A percentile compares a stretch with the other conserved stretches of the same genome.
These are phyloP conservation scores for Ceratocystis smalleyi DNA, from an alignment of 2,329 filamentous ascomycete genomes.

Conservation along the genomic window DNA sequence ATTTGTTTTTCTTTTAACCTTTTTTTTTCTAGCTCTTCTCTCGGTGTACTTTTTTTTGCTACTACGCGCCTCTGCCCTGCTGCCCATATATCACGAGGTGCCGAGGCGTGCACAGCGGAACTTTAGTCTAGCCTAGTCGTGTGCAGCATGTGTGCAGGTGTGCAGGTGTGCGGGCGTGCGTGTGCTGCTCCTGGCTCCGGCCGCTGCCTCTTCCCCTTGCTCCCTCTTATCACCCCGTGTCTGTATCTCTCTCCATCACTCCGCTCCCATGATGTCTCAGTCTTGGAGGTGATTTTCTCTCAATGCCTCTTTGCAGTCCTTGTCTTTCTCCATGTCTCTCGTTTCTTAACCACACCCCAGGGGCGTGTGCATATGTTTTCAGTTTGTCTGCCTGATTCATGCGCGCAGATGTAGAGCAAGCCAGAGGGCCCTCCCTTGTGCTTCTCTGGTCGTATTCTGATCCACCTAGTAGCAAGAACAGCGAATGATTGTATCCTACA, in stretches of 20 bases:
- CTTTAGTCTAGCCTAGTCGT: background rate
- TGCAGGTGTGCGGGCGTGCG: too few species aligned
- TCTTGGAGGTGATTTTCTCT: background rate
- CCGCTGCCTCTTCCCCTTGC: background rate
- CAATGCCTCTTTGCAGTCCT: background rate
- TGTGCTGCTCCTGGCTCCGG: background rate
- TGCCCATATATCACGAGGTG: background rate
- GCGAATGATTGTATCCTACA: background rate
- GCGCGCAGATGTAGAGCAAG: too few species aligned
- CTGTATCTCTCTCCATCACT: background rate
- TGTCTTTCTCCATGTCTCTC: background rate
- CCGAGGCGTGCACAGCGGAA: background rate
- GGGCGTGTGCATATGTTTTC: background rate
- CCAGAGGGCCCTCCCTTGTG: background rate
- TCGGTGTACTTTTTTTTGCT: background rate
- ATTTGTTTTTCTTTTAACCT: background rate
- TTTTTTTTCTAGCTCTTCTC: too few species aligned
- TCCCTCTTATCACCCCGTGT: background rate
- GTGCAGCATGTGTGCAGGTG: background rate
- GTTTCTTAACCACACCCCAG: background rate
- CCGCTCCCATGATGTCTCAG: background rate
- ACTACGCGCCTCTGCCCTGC: background rate
- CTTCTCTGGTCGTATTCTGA: background rate
- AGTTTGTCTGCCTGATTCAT: too few species aligned
- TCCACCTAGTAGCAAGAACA: background rate